Percentiles rank a stretch among this genome's conserved stretches.
Evolutionary conservation across 805 yeast genomes (phyloP).

Genomic region (Saccharomyces paradoxus): DNA sequence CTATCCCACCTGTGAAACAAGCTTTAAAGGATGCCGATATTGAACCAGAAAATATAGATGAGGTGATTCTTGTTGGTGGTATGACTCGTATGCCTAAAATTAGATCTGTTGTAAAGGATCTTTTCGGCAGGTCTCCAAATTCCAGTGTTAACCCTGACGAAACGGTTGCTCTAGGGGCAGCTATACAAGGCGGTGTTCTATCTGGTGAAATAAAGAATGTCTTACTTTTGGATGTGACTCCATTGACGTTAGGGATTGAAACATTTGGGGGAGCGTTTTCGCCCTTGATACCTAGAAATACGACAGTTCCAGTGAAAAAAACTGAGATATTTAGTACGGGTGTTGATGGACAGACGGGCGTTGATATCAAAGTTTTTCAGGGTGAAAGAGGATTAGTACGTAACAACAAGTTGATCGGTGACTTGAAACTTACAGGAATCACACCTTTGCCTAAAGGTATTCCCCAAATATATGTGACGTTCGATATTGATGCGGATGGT

Average conservation of each 20-base stretch:
- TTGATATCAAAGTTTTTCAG: conserved; percentile 68
- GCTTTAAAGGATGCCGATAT: conserved; percentile 70
- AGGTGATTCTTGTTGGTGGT: conserved; percentile 75
- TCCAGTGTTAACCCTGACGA: conserved; percentile 82
- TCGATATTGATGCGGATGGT: conserved; percentile 79
- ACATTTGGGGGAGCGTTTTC: conserved; percentile 80
- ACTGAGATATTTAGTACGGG: conserved; percentile 74
- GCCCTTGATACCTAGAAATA: conserved; percentile 68
- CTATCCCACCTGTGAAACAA: conserved; percentile 64
- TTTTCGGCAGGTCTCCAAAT: conserved; percentile 59
- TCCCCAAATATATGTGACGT: conserved; percentile 70
- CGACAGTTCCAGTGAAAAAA: conserved; percentile 68
- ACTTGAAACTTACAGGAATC: conserved; percentile 61
- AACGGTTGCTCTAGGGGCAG: conserved; percentile 88
- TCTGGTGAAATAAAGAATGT: conserved; percentile 80
- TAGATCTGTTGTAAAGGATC: conserved; percentile 48
- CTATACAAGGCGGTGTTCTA: conserved; percentile 79
- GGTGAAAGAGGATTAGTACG: conserved; percentile 75
- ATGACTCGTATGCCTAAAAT: conserved; percentile 88
- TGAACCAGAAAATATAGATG: conserved; percentile 57
- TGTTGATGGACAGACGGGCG: conserved; percentile 80
- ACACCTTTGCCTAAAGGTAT: conserved; percentile 73
- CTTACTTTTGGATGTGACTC: conserved; percentile 71
- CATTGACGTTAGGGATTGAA: conserved; percentile 74
- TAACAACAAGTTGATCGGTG: conserved; percentile 71